These are phyloP conservation scores for Xylaria longipes DNA, from an alignment of 495 filamentous ascomycete genomes.

Conservation along the genomic window DNA sequence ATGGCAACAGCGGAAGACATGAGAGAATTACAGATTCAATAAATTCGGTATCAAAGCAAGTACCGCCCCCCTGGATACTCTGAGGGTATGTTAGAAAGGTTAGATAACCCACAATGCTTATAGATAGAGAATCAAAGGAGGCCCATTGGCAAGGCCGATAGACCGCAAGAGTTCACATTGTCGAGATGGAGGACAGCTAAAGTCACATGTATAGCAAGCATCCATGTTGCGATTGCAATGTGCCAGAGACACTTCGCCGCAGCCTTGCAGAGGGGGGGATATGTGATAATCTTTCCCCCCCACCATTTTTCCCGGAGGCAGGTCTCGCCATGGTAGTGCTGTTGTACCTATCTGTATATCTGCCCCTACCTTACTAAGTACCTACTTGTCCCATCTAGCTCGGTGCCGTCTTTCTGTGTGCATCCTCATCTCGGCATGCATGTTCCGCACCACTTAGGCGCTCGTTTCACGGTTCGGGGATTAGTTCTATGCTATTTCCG, in stretches of 20 bases:
- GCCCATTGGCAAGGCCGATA: background rate
- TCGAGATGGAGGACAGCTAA: background rate
- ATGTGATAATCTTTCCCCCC: background rate
- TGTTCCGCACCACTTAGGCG: background rate
- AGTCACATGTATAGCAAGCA: background rate
- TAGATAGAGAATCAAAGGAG: background rate
- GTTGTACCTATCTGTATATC: background rate
- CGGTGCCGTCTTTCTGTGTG: background rate
- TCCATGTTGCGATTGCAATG: slow-evolving; percentile 2
- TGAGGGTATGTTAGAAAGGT: too few relatives aligned
- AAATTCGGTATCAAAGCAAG: background rate
- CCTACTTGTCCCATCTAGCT: background rate
- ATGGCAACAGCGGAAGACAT: background rate
- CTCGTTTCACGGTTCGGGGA: background rate
- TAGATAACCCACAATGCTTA: background rate
- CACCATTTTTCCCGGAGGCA: background rate
- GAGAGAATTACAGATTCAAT: background rate
- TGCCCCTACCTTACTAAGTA: background rate
- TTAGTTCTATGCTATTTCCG: background rate
- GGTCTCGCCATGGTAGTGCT: background rate
- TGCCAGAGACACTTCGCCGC: slow-evolving; percentile 14
- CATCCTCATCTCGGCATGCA: slow-evolving; percentile 8
- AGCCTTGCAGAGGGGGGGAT: slow-evolving; percentile 11
- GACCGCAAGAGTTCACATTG: background rate
- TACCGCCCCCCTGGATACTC: background rate